Base-by-base conservation (phyloP, 2,329 filamentous ascomycete genomes). In the Penicillium sp. region DNA sequence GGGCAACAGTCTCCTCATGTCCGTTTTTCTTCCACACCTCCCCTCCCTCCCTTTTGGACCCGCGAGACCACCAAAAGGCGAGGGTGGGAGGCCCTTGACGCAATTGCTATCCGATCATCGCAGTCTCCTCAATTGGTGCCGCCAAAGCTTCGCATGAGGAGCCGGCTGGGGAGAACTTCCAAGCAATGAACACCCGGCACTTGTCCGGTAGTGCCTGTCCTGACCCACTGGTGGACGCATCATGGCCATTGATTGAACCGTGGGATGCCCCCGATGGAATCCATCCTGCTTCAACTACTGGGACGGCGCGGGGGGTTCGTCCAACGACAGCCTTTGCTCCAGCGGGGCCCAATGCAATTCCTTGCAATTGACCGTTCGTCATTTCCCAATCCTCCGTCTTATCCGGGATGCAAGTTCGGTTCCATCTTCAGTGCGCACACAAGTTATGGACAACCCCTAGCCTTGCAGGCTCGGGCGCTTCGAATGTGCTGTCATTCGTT, bases 51-150 rank as follows among this genome's bases (percentile, higher is more conserved):
- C n/a, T n/a, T n/a, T n/a, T n/a, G n/a, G n/a, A n/a, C n/a, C n/a
- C n/a, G n/a, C n/a, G n/a, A n/a, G n/a, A n/a, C n/a, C n/a, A n/a
- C n/a, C n/a, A n/a, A n/a, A 30, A 23, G 27, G 11, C 21, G 31
- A 18, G 14, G 25, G 20, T 17, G 26, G 33, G 23, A 31, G 26
- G 18, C 21, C 16, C 19, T 15, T 46, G 41, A 50, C 48, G 48
- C 43, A 49, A 50, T 47, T 29, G 8, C 31, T 9, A 19, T 34
- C 16, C 11, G 48, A 48, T 51, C 46, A 41, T 43, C 46, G n/a
- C 30, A 26, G 43, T 36, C 41, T 37, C 17, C 46, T n/a, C 29
- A 30, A 31, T 33, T 45, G 38, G 41, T 25, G 19, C 39, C 28
- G 30, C 23, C 28, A 20, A 43, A 36, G 40, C 33, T 43, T 33